Evolutionary conservation across 1,139 yeast species (phyloP), one percentile per base, ranked within the genome.

Genomic region (Suhomyces kunorum): DNA sequence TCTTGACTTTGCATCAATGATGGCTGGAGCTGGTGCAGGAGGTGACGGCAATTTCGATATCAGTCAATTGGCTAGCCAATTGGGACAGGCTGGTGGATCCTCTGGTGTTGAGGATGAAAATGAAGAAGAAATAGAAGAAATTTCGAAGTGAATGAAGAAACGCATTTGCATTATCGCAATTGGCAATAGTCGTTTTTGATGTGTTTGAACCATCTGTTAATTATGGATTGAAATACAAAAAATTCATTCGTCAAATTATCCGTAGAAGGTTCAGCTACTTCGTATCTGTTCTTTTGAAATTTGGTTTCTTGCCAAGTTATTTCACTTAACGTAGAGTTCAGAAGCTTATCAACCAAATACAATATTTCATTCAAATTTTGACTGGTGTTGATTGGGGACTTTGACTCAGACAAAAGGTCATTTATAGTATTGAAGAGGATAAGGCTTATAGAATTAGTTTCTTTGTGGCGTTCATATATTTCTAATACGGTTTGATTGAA

Each of bases 1-100:
- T 16, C 45, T 56, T 32, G 61, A 55, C 37, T 53, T 56, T 28
- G 43, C 56, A 13, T 50, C 52, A 39, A 42, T 54, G 48, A 50
- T 56, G 56, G 55, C 48, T 36, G 50, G 55, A 26, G 49, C 48
- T 24, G 56, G 55, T 18, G 59, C 58, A 14, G 59, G 32, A 16
- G 67, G 64, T 23, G 48, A 54, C 43, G 47, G 59, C 40, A 46
- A 56, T 40, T 55, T 56, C 23, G 61, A 57, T 38, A 62, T 67
- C 47, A 63, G 66, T 43, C 50, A 63, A 32, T 67, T 70, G 49
- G 74, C 75, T 30, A 63, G 71, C 47, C 74, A 69, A 61, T 67
- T 70, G 55, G 75, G 75, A 32, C 68, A 64, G 51, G 72, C 71
- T 32, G 72, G 71, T 44, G 59, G 38, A 26, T 49, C 52, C 30